Base-by-base conservation (phyloP, 441 rosid species). In the Eutrema salsugineum region DNA sequence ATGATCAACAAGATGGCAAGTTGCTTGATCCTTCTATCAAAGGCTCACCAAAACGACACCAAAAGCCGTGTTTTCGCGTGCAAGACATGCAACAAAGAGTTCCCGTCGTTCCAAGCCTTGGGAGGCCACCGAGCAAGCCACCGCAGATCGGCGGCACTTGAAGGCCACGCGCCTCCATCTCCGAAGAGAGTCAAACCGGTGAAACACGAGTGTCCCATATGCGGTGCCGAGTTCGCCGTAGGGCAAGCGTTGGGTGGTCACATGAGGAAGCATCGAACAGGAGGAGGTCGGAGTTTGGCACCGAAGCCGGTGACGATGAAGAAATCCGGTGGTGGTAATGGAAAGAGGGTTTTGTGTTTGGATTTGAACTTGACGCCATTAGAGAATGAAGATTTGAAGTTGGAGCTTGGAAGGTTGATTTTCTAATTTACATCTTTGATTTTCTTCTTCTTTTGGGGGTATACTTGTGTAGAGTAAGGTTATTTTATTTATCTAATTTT, bases 221-320 rank as follows among this genome's bases (percentile, higher is more conserved):
- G 94, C 14, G 94, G 94, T 9, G 78, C 81, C 1, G 90, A 85
- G 70, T 88, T 88, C 49, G 72, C 84, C 0, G 68, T 88, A 1
- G 94, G 94, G 20, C 94, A 88, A 71, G 94, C 94, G 4, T 83
- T 86, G 6, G 94, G 94, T 1, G 94, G 94, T 17, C 94, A 88
- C 59, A 88, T 88, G 94, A 88, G 94, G 83, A 83, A 87, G 77
- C 93, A 88, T 63, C 80, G 84, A 60, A 48, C 63, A 65, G 70
- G 82, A 17, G 61, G 56, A 32, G 17, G 33, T 35, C 72, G 76
- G 39, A 75, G 50, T 24, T 66, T 63, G 63, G 85, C 71, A 46
- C 79, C 33, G 59, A 22, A 42, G 24, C 80, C 88, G 30, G 83
- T 86, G 38, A 78, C 59, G 47, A 54, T 89, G 94, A 88, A 88